phyloP scores from a whole-genome alignment of 176 grass and related monocot species.

The Zea luxurians region DNA sequence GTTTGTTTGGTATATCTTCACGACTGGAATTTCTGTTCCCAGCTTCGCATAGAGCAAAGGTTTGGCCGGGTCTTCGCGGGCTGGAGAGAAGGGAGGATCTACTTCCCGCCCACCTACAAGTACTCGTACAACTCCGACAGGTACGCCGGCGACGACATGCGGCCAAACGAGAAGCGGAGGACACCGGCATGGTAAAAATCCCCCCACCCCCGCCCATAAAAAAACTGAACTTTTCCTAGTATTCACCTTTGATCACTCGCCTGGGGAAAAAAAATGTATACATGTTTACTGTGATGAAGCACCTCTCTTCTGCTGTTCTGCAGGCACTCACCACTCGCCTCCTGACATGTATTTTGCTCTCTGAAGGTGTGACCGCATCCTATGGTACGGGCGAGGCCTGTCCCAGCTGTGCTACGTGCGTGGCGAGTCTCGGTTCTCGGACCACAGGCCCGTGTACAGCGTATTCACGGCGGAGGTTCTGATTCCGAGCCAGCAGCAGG shows the following conservation, averaged over 20 bases:
- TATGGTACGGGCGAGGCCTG: constrained; percentile 84
- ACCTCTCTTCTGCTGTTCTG: not conserved
- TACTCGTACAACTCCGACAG: constrained; percentile 92
- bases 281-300: not conserved
- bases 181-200: constrained; percentile 84
- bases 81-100: constrained; percentile 96
- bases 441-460: constrained; percentile 88
- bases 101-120: constrained; percentile 96
- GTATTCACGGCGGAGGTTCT: constrained; percentile 86
- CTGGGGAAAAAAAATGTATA: not conserved
- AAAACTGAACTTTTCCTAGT: not conserved
- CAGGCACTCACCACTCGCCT: not conserved
- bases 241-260: not conserved
- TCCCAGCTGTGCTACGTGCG: constrained; percentile 82
- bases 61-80: constrained; percentile 74
- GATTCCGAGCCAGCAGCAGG: constrained; percentile 44
- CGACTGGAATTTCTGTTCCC: constrained; percentile 29
- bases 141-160: constrained; percentile 84
- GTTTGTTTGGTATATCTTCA: constrained; percentile 35
- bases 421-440: constrained; percentile 86
- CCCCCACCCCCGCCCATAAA: not conserved
- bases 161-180: constrained; percentile 76
- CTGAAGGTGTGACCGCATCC: constrained; percentile 88
- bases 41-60: constrained; percentile 97
- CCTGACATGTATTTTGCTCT: constrained; percentile 26